Conservation (phyloP, 2,329 filamentous ascomycete genomes). For the Immersiporthe knoxdaviesiana region DNA sequence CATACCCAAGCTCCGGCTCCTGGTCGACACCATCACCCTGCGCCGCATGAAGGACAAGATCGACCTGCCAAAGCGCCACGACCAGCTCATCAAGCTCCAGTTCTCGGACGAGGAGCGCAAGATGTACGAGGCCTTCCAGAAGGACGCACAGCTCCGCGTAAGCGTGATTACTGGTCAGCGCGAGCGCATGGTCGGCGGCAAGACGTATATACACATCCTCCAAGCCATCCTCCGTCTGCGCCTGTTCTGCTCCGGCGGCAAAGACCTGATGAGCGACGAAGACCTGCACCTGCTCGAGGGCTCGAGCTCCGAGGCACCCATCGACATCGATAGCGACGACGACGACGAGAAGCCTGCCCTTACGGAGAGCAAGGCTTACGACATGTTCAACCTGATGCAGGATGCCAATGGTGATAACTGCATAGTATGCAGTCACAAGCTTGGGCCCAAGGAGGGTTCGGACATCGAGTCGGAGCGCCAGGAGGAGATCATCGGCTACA, state of each 20-base stretch:
- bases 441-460: conserved; percentile 60
- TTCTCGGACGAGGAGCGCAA: conserved; percentile 76
- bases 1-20: conserved; percentile 79
- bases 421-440: conserved; percentile 66
- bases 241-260: conserved; percentile 91
- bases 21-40: conserved; percentile 93
- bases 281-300: conserved; percentile 82
- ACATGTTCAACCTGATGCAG: conserved; percentile 81
- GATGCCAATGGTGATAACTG: conserved; percentile 81
- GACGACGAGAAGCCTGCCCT: conserved; percentile 62
- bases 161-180: conserved; percentile 70
- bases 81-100: conserved; percentile 72
- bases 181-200: conserved; percentile 73
- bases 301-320: conserved; percentile 80
- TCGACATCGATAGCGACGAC: conserved; percentile 83
- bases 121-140: conserved; percentile 84
- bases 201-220: conserved; percentile 90
- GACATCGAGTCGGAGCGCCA: conserved; percentile 62
- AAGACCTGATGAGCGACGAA: conserved; percentile 82
- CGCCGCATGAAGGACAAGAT: conserved; percentile 92
- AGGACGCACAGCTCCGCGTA: conserved; percentile 79
- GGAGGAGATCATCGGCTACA: conserved; percentile 71
- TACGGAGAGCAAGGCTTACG: conserved; percentile 75
- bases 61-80: conserved; percentile 73
- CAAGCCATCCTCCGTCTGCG: conserved; percentile 89